Evolutionary conservation across 2,329 filamentous ascomycete species (phyloP).

Genomic region (Penicillium sp.): DNA sequence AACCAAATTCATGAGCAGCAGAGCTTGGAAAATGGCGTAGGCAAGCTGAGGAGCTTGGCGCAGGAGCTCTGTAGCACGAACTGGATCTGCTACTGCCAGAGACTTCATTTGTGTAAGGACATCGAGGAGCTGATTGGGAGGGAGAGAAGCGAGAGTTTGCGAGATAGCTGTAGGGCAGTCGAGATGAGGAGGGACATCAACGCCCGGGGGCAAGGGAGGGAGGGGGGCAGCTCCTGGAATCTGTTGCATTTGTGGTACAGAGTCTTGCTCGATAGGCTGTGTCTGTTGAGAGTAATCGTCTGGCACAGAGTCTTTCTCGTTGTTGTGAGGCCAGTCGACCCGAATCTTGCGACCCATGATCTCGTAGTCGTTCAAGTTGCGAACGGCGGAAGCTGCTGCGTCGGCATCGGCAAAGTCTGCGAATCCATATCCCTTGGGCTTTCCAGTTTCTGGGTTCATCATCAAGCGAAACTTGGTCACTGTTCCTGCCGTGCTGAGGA

Average conservation of each 20-base stretch:
- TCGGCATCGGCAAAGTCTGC: conserved; percentile 93
- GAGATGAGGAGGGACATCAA: conserved; percentile 79
- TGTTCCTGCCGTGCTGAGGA: conserved; percentile 86
- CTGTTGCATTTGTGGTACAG: conserved; percentile 39
- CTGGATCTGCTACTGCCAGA: conserved; percentile 78
- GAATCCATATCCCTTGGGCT: conserved; percentile 95
- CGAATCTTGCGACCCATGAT: conserved; percentile 92
- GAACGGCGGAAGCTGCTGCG: conserved; percentile 87
- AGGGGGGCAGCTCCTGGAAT: conserved; percentile 59
- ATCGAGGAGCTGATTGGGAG: conserved; percentile 86
- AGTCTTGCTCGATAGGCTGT: conserved; percentile 41
- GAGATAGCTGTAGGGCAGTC: conserved; percentile 90
- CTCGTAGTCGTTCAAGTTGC: conserved; percentile 93
- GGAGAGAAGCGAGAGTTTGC: conserved; percentile 82
- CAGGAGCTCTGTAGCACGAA: conserved; percentile 82
- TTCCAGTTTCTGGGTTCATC: conserved; percentile 91
- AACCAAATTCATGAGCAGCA: conserved; percentile 90
- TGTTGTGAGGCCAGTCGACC: conserved; percentile 95
- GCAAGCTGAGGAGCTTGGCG: conserved; percentile 87
- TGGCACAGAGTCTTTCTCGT: conserved; percentile 68
- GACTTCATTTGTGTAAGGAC: conserved; percentile 94
- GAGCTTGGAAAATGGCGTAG: conserved; percentile 92
- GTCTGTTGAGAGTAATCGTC: conserved; percentile 53
- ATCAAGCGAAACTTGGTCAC: conserved; percentile 92
- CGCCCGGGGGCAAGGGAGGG: conserved; percentile 80